A percentile compares a stretch with the other conserved stretches of the same genome.
These are phyloP conservation scores for Malus fusca DNA, from an alignment of 306 rosid species.

Conservation along the genomic window DNA sequence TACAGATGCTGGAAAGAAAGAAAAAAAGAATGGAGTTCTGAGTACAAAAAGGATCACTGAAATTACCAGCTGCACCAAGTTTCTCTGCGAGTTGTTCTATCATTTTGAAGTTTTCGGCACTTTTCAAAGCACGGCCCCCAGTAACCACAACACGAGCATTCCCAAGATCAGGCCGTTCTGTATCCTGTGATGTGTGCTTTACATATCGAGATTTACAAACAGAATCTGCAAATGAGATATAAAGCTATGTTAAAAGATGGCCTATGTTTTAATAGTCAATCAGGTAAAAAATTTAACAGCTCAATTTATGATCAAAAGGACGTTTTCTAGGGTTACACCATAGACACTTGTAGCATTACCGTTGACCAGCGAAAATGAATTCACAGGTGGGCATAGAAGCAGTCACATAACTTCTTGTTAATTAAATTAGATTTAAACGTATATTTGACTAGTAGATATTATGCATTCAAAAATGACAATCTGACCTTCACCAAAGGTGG, in stretches of 20 bases:
- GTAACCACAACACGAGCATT: slow-evolving; percentile 73
- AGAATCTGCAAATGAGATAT: slow-evolving; percentile 38
- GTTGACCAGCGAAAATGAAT: slow-evolving; percentile 5
- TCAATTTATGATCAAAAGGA: neutral
- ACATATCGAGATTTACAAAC: slow-evolving; percentile 60
- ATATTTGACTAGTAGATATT: neutral
- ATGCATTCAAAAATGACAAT: slow-evolving; percentile 25
- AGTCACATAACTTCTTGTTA: neutral
- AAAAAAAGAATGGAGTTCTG: neutral
- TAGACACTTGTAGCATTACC: slow-evolving; percentile 12
- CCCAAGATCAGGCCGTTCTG: slow-evolving; percentile 86
- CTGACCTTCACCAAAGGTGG: slow-evolving; percentile 78
- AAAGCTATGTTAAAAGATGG: neutral
- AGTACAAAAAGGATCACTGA: neutral
- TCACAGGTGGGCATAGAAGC: neutral
- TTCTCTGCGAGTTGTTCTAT: slow-evolving; percentile 77
- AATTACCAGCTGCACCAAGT: slow-evolving; percentile 89
- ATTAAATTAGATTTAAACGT: slow-evolving; percentile 3
- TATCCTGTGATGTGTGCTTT: slow-evolving; percentile 58
- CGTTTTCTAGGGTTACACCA: no score
- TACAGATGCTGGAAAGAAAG: neutral
- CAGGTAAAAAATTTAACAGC: neutral
- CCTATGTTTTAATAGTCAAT: neutral
- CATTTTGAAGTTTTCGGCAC: slow-evolving; percentile 86
- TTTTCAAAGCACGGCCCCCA: slow-evolving; percentile 89